Base-by-base conservation (phyloP, 805 yeast genomes). In the Hanseniaspora valbyensis region DNA sequence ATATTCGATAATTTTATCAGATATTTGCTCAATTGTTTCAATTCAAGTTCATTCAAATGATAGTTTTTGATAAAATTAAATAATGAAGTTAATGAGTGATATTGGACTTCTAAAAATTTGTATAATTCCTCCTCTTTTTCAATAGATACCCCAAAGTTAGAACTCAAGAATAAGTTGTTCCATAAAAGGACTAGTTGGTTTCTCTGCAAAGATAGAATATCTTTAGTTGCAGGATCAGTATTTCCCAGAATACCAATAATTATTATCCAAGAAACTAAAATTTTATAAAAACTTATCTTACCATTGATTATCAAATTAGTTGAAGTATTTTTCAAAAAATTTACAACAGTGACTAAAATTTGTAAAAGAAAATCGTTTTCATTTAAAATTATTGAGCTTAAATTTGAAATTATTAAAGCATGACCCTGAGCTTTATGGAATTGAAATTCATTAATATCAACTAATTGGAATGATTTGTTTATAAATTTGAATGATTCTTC, bases 211-310 rank as follows among this genome's bases (percentile, higher is more conserved):
- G 71, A 67, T 33, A 83, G 66, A 51, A 76, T 74, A 22, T 69
- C 65, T 14, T 72, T 71, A 3, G 50, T 38, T 13, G 41, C 43
- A 28, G 43, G 24, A 33, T 81, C 83, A 0, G 65, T 58, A 57
- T 76, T 74, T 44, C 78, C 74, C 71, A 83, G 75, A 3, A 82
- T 61, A 2, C 90, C 90, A 53, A 72, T 68, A 21, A 83, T 58
- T 22, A 81, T 58, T 14, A 76, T 70, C 90, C 92, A 83, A 37
- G 85, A 64, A 39, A 74, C 61, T 43, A 74, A 44, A 34, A 68
- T 59, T 56, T 70, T 61, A 56, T 65, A 59, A 61, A 67, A 59
- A 53, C 69, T 49, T 39, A 63, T 39, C 9, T 62, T 53, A 2
- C 62, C 56, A 32, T 45, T 45, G 32, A 45, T 45, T 18, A 45